Evolutionary conservation across 2,329 filamentous ascomycete species (phyloP).

Genomic region (Scedosporium dehoogii): DNA sequence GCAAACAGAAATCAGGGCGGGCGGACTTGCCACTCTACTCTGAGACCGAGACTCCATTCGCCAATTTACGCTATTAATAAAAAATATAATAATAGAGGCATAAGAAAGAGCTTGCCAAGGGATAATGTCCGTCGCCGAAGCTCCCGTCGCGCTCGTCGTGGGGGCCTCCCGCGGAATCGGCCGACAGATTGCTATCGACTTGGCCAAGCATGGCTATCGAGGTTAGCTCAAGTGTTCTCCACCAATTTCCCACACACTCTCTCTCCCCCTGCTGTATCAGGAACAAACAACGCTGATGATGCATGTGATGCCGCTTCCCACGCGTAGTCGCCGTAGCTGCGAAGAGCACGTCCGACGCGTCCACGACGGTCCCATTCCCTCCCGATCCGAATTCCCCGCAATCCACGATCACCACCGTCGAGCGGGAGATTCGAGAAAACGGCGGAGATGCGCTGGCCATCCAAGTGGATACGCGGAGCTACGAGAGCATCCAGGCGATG

Average conservation of each 20-base stretch:
- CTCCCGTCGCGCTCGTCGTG: conserved; percentile 57
- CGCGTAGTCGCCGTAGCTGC: conserved; percentile 62
- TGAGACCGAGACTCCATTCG: neutral
- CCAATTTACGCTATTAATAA: neutral
- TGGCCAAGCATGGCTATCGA: conserved; percentile 60
- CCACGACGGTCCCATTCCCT: conserved; percentile 48
- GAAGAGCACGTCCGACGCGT: conserved; percentile 60
- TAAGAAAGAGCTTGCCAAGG: neutral
- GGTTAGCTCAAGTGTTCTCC: conserved; percentile 33
- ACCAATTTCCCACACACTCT: too few species aligned
- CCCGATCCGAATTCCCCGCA: conserved; percentile 65
- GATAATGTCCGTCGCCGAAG: neutral
- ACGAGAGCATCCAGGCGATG: conserved; percentile 49
- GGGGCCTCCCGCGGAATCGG: conserved; percentile 75
- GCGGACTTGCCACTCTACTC: too few species aligned
- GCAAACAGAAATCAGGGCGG: too few species aligned
- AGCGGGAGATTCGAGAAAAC: conserved; percentile 57
- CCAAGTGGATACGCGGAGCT: conserved; percentile 58
- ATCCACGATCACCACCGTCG: conserved; percentile 74
- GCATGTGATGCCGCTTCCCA: neutral
- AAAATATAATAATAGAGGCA: neutral
- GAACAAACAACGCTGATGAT: neutral
- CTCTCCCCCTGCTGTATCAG: neutral
- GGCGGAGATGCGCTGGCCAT: conserved; percentile 58
- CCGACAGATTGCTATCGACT: conserved; percentile 67